These are phyloP conservation scores for Artemisia tridentata DNA, from an alignment of 129 eudicot genomes.

Conservation along the genomic window DNA sequence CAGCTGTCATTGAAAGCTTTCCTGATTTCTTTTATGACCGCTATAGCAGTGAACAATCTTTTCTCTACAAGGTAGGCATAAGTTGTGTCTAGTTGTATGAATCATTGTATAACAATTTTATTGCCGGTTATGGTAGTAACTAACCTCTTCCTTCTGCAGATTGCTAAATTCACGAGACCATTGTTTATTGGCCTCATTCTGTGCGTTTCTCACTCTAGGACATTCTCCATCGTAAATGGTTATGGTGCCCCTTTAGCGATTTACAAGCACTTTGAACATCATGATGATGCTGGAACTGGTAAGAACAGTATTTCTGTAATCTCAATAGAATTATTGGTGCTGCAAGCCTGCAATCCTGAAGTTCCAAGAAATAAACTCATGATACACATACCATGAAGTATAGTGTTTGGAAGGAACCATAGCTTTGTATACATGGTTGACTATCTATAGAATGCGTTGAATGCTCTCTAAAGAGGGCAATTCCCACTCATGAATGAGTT, in stretches of 20 bases:
- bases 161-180: slow-evolving; percentile 69
- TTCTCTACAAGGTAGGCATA: slow-evolving; percentile 49
- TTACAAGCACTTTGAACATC: slow-evolving; percentile 92
- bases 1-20: slow-evolving; percentile 85
- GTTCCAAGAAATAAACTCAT: background rate
- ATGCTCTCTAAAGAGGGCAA: background rate
- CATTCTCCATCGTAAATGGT: slow-evolving; percentile 88
- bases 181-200: slow-evolving; percentile 70
- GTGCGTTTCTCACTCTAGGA: slow-evolving; percentile 82
- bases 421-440: background rate
- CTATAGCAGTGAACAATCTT: slow-evolving; percentile 48
- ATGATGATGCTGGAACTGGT: slow-evolving; percentile 83
- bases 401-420: background rate
- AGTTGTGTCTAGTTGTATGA: background rate
- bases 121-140: slow-evolving; percentile 9
- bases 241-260: slow-evolving; percentile 91
- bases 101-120: slow-evolving; percentile 4
- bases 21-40: slow-evolving; percentile 82
- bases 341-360: background rate
- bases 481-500: no score
- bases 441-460: background rate
- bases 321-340: background rate
- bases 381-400: background rate
- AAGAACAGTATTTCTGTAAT: slow-evolving; percentile 6
- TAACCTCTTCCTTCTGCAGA: slow-evolving; percentile 43